Percentiles rank a stretch among this genome's conserved stretches.
Evolutionary conservation across 139 green algal genomes (phyloP).

Genomic region (Chlamydomonas schloesseri): DNA sequence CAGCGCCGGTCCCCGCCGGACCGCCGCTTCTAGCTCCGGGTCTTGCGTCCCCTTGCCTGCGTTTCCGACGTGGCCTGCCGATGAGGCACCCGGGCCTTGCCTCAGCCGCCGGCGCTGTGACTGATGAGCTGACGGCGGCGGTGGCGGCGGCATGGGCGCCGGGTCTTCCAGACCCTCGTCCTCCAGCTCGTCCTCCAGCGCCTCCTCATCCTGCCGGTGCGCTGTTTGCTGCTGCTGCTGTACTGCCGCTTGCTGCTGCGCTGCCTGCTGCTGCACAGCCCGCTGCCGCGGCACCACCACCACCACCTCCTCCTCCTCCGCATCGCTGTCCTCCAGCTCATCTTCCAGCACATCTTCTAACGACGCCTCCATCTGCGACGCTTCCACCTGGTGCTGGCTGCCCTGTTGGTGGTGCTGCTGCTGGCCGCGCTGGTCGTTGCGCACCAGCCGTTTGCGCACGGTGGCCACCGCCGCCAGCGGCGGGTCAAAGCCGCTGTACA

Average conservation of each 20-base stretch:
- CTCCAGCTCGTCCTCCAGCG: too few species aligned
- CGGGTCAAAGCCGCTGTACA: constrained; percentile 41
- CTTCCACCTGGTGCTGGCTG: too few species aligned
- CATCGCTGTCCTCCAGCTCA: constrained; percentile 13
- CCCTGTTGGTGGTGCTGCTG: too few species aligned
- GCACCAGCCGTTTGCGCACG: not conserved
- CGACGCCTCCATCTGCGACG: not conserved
- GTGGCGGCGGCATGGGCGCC: too few species aligned
- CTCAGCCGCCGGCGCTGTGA: too few species aligned
- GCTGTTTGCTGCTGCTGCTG: not conserved
- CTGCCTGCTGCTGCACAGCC: not conserved
- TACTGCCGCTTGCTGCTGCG: too few species aligned
- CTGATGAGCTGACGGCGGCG: too few species aligned
- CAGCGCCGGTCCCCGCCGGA: too few species aligned
- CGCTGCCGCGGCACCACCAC: not conserved
- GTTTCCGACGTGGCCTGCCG: too few species aligned
- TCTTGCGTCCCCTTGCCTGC: not conserved
- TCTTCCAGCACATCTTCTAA: constrained; percentile 5
- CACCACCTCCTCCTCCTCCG: too few species aligned
- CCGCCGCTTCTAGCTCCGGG: not conserved
- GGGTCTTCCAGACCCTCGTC: too few species aligned
- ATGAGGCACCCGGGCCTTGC: too few species aligned
- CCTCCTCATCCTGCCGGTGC: not conserved
- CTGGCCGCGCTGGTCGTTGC: constrained; percentile 3
- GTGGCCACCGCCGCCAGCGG: constrained; percentile 17